Conservation (phyloP, 2,329 filamentous ascomycete species). For the Chrysoporthe deuterocubensis region DNA sequence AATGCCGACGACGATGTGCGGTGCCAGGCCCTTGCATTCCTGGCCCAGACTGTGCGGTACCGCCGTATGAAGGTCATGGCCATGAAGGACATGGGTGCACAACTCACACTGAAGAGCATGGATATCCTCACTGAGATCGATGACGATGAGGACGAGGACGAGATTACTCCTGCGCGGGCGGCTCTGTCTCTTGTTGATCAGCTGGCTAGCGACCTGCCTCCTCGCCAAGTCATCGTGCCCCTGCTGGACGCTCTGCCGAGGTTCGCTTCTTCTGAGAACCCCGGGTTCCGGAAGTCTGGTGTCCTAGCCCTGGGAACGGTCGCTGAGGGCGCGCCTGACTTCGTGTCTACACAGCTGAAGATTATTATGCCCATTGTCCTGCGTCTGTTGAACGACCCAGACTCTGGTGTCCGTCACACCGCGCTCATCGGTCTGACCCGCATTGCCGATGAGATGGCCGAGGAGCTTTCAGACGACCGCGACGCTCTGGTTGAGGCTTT, state of each 20-base stretch:
- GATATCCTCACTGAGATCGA: conserved; percentile 90
- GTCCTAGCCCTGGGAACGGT: conserved; percentile 92
- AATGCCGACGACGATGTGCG: conserved; percentile 82
- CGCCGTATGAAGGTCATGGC: conserved; percentile 95
- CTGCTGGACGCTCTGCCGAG: conserved; percentile 83
- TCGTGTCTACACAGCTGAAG: conserved; percentile 90
- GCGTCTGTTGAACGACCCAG: conserved; percentile 81
- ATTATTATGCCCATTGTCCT: conserved; percentile 85
- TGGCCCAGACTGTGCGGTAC: conserved; percentile 90
- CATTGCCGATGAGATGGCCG: conserved; percentile 89
- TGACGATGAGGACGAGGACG: conserved; percentile 78
- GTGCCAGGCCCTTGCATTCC: conserved; percentile 88
- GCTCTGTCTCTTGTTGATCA: conserved; percentile 88
- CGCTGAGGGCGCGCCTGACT: conserved; percentile 95
- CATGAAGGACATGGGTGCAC: conserved; percentile 80
- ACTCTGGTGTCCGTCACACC: conserved; percentile 82
- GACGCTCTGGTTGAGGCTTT: conserved; percentile 81
- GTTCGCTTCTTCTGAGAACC: conserved; percentile 75
- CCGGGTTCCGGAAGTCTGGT: conserved; percentile 84
- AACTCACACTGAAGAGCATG: conserved; percentile 85
- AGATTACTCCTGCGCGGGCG: conserved; percentile 81
- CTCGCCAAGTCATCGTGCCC: conserved; percentile 91
- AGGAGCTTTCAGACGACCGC: conserved; percentile 87
- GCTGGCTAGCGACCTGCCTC: conserved; percentile 84
- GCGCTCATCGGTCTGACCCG: conserved; percentile 86